A percentile compares a stretch with the other conserved stretches of the same genome.
These are phyloP conservation scores for Omphalotus guepiniiformis DNA, from an alignment of 768 basidiomycete genomes.

Conservation along the genomic window DNA sequence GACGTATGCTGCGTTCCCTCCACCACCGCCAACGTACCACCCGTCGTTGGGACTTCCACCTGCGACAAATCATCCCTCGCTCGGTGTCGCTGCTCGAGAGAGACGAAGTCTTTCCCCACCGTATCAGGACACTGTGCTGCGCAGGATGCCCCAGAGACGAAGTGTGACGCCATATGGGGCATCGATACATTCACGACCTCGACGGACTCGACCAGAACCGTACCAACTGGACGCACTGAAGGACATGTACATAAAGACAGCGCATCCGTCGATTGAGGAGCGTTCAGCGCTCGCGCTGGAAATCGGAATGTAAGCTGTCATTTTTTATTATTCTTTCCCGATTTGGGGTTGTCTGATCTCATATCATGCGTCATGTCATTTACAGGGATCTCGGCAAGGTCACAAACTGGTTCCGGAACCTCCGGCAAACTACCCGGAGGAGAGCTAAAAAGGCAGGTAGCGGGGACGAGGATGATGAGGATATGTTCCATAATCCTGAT, in stretches of 20 bases:
- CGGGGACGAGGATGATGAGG: slow-evolving; percentile 43
- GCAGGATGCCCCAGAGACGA: slow-evolving; percentile 27
- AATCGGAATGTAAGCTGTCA: slow-evolving; percentile 63
- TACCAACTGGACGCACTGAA: slow-evolving; percentile 75
- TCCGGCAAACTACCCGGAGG: slow-evolving; percentile 77
- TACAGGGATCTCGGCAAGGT: slow-evolving; percentile 76
- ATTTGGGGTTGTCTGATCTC: slow-evolving; percentile 14
- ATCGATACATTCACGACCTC: slow-evolving; percentile 42
- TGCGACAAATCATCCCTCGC: slow-evolving; percentile 18
- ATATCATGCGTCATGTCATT: slow-evolving; percentile 17
- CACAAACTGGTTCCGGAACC: slow-evolving; percentile 86
- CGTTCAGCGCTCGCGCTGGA: slow-evolving; percentile 68
- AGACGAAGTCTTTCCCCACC: slow-evolving; percentile 11
- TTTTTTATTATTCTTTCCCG: neutral
- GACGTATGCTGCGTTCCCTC: slow-evolving; percentile 46
- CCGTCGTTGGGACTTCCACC: slow-evolving; percentile 24
- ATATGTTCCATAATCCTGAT: slow-evolving; percentile 27
- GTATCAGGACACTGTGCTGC: slow-evolving; percentile 32
- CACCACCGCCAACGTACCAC: slow-evolving; percentile 32
- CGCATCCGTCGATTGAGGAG: slow-evolving; percentile 77
- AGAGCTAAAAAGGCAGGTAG: slow-evolving; percentile 48
- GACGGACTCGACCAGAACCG: slow-evolving; percentile 76
- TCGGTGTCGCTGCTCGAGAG: neutral
- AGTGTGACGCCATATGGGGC: slow-evolving; percentile 45
- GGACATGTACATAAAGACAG: slow-evolving; percentile 59